A percentile compares a stretch with the other conserved stretches of the same genome.
phyloP scores from a whole-genome alignment of 2,329 filamentous ascomycete genomes.

The Truncatella angustata region DNA sequence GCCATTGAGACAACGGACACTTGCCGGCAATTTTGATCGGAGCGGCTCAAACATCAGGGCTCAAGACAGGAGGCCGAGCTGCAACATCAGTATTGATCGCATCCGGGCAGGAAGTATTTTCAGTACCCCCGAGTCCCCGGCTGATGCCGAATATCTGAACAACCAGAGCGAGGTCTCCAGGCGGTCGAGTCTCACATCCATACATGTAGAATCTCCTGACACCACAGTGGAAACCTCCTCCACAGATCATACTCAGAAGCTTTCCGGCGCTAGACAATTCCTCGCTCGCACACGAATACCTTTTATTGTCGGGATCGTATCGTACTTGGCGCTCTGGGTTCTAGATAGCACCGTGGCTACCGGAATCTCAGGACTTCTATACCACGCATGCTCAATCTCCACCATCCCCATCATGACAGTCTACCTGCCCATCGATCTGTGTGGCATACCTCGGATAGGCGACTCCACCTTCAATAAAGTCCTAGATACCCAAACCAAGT shows the following conservation, averaged over 20 bases:
- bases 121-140: neutral
- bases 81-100: neutral
- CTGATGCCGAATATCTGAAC: neutral
- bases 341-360: neutral
- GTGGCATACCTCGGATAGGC: neutral
- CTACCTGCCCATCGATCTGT: neutral
- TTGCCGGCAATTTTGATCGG: too few species aligned
- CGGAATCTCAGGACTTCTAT: neutral
- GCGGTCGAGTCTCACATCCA: neutral
- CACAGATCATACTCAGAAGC: neutral
- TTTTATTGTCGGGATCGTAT: neutral
- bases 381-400: neutral
- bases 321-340: neutral
- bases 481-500: neutral
- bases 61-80: neutral
- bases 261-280: neutral
- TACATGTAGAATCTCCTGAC: neutral
- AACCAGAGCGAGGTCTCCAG: neutral
- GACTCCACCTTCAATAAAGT: neutral
- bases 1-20: neutral
- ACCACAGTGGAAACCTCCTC: neutral
- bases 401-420: neutral
- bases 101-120: slow-evolving; percentile 1
- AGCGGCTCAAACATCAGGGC: neutral
- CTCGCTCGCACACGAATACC: neutral